Percentiles rank a stretch among this genome's conserved stretches.
These are phyloP conservation scores for Hondaea fermentalgiana DNA, from an alignment of 108 stramenopile genomes.

Conservation along the genomic window DNA sequence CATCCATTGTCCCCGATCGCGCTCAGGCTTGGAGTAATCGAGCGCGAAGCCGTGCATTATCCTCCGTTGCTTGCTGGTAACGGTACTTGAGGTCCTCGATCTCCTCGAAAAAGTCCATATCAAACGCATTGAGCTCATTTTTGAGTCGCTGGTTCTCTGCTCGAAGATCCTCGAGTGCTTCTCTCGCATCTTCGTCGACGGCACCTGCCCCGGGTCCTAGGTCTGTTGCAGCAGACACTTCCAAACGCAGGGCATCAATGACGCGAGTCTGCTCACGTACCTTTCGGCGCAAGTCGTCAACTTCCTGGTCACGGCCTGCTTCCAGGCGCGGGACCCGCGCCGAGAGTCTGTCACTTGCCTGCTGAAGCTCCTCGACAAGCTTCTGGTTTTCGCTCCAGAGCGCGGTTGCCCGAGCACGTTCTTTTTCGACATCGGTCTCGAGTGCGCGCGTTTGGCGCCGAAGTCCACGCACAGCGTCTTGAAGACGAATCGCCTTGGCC, in stretches of 20 bases:
- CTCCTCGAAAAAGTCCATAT: slow-evolving; percentile 61
- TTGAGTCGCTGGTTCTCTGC: slow-evolving; percentile 40
- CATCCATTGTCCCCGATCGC: background rate
- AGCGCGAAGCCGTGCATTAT: background rate
- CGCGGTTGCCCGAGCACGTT: background rate
- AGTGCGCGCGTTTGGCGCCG: background rate
- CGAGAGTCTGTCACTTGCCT: slow-evolving; percentile 27
- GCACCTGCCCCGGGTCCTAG: background rate
- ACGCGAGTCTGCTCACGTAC: background rate
- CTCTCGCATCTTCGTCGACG: background rate
- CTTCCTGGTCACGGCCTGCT: background rate
- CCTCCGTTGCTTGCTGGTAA: slow-evolving; percentile 42
- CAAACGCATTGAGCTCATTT: slow-evolving; percentile 48
- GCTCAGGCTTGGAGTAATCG: background rate
- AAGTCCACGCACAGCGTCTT: background rate
- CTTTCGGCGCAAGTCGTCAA: background rate
- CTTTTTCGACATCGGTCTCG: background rate
- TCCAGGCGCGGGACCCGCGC: slow-evolving; percentile 1
- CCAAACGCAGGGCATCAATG: background rate
- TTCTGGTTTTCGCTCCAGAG: background rate
- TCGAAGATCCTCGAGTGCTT: background rate
- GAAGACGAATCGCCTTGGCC: background rate
- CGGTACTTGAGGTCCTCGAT: slow-evolving; percentile 57
- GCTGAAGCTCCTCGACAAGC: slow-evolving; percentile 5
- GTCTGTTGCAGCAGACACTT: background rate